Conservation (phyloP, 495 filamentous ascomycete species). For the Pseudevernia furfuracea region DNA sequence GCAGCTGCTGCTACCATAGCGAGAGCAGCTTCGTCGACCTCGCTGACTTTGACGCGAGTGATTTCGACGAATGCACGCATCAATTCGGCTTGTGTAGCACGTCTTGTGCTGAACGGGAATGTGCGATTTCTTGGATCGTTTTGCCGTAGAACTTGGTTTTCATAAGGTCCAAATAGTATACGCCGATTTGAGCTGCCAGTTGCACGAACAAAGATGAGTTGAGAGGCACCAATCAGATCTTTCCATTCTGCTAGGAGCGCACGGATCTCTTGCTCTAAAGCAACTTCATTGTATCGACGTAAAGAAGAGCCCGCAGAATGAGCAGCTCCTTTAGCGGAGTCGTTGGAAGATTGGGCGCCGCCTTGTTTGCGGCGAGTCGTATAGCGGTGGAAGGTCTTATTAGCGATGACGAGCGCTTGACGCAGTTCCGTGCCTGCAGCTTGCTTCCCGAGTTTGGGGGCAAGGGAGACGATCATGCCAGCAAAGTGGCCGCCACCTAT, state of each 20-base stretch:
- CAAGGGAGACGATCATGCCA: conserved; percentile 85
- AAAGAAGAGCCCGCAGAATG: conserved; percentile 88
- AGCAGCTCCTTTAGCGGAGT: conserved; percentile 80
- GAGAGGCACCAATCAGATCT: conserved; percentile 68
- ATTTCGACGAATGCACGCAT: conserved; percentile 90
- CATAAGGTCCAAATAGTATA: conserved; percentile 84
- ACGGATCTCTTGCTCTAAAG: conserved; percentile 74
- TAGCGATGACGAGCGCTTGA: conserved; percentile 77
- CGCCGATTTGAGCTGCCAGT: conserved; percentile 76
- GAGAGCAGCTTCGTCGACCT: conserved; percentile 56
- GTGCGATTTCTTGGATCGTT: conserved; percentile 80
- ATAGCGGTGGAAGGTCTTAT: conserved; percentile 97
- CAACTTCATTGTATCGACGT: conserved; percentile 88
- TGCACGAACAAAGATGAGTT: conserved; percentile 81
- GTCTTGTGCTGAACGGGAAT: conserved; percentile 91
- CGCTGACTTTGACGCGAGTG: conserved; percentile 75
- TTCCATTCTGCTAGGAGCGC: conserved; percentile 74
- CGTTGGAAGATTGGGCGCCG: conserved; percentile 86
- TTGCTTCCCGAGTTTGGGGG: conserved; percentile 67
- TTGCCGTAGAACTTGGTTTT: conserved; percentile 70
- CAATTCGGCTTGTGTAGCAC: conserved; percentile 88
- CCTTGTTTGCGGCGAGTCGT: conserved; percentile 94
- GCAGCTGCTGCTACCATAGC: conserved; percentile 40
- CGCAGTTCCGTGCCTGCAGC: conserved; percentile 63
- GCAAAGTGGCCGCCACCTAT: conserved; percentile 97